Percentiles rank a stretch among this genome's conserved stretches.
phyloP scores from a whole-genome alignment of 768 basidiomycete genomes.

The Leccinum truebloodii region DNA sequence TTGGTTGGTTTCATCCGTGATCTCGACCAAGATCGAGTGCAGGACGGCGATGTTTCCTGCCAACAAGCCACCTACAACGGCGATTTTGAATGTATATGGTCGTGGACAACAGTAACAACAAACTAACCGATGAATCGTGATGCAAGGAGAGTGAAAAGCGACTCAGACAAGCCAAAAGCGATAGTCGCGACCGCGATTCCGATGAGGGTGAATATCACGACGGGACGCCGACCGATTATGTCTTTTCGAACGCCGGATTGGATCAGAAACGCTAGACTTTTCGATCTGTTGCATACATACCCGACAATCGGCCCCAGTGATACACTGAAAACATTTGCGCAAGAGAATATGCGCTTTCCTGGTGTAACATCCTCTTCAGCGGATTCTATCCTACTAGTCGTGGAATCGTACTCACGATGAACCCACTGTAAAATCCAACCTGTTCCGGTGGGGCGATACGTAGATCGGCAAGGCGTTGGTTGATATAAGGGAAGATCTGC shows the following conservation, averaged over 20 bases:
- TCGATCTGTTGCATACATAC: constrained; percentile 1
- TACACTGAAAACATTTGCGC: constrained; percentile 8
- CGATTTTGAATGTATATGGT: background rate
- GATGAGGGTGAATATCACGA: constrained; percentile 2
- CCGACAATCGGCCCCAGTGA: constrained; percentile 10
- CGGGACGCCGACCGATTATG: constrained; percentile 4
- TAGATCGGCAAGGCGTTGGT: constrained; percentile 9
- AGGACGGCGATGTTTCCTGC: constrained; percentile 13
- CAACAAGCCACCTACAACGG: constrained; percentile 9
- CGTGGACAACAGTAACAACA: background rate
- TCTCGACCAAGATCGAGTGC: constrained; percentile 12
- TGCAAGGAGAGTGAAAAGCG: constrained; percentile 5
- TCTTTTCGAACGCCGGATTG: background rate
- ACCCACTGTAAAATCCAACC: constrained; percentile 10
- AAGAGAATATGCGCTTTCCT: constrained; percentile 9
- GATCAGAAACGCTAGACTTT: background rate
- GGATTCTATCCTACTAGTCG: too few relatives aligned
- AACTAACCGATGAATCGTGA: constrained; percentile 10
- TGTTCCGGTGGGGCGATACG: constrained; percentile 5
- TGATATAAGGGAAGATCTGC: constrained; percentile 12
- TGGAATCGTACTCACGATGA: constrained; percentile 2
- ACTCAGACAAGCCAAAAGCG: constrained; percentile 14
- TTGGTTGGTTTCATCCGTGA: constrained; percentile 17
- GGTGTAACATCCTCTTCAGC: background rate
- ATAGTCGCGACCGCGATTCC: constrained; percentile 7